Evolutionary conservation across 2,329 filamentous ascomycete species (phyloP).

Genomic region (Penicillium sp.): DNA sequence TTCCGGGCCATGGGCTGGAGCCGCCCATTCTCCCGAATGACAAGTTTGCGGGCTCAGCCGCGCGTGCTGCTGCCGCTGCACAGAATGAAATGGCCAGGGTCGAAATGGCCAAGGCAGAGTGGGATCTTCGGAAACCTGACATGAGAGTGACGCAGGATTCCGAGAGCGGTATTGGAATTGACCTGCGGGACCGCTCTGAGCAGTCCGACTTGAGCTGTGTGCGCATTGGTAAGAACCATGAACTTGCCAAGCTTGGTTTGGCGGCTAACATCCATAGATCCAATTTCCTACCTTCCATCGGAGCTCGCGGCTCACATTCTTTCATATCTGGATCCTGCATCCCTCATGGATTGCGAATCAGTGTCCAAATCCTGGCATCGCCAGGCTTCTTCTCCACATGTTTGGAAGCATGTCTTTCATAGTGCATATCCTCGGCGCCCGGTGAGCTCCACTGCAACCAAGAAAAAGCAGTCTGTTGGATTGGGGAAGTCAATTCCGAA

Average conservation of each 20-base stretch:
- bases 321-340: constrained; percentile 54
- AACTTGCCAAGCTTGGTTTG: background rate
- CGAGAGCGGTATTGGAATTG: constrained; percentile 48
- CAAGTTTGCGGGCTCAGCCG: constrained; percentile 41
- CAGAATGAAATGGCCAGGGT: constrained; percentile 38
- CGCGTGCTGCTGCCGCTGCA: constrained; percentile 47
- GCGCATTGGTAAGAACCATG: constrained; percentile 31
- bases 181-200: constrained; percentile 37
- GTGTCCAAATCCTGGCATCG: constrained; percentile 56
- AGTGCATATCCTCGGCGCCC: constrained; percentile 48
- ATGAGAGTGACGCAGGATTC: constrained; percentile 37
- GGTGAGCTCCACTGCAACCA: constrained; percentile 31
- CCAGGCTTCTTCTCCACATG: constrained; percentile 52
- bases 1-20: constrained; percentile 36
- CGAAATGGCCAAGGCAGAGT: constrained; percentile 28
- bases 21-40: constrained; percentile 40
- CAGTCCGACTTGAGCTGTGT: constrained; percentile 34
- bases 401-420: constrained; percentile 60
- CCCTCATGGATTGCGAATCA: constrained; percentile 51
- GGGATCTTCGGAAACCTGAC: constrained; percentile 30
- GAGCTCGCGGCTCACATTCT: constrained; percentile 58
- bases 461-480: constrained; percentile 50
- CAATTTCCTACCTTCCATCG: constrained; percentile 51
- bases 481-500: constrained; percentile 52
- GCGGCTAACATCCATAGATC: constrained; percentile 41